Evolutionary conservation across 805 yeast species (phyloP).

Genomic region (Hanseniaspora thailandica): DNA sequence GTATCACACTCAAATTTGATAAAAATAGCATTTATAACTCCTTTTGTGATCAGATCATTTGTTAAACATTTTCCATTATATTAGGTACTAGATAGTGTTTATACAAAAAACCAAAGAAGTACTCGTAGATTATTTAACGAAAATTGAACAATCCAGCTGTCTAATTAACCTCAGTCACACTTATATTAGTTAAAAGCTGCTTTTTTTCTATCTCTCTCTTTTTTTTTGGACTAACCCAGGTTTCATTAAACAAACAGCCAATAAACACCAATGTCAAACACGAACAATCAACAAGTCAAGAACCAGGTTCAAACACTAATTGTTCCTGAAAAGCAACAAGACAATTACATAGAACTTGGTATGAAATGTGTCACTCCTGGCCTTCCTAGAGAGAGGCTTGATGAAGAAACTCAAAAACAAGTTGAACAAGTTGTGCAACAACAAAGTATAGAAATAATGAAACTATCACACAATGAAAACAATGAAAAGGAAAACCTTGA

Average conservation of each 20-base stretch:
- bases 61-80: too few relatives aligned
- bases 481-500: not conserved
- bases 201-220: not conserved
- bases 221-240: too few relatives aligned
- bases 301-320: constrained; percentile 3
- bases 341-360: constrained; percentile 3
- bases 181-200: not conserved
- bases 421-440: constrained; percentile 8
- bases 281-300: not conserved
- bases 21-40: too few relatives aligned
- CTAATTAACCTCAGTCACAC: too few relatives aligned
- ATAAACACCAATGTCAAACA: not conserved
- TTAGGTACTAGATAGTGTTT: too few relatives aligned
- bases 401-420: not conserved
- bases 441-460: constrained; percentile 2
- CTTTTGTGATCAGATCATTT: too few relatives aligned
- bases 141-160: too few relatives aligned
- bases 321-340: not conserved
- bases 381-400: constrained; percentile 4
- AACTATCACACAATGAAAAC: not conserved
- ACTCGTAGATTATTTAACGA: too few relatives aligned
- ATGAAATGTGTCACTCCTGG: constrained; percentile 15
- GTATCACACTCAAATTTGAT: too few relatives aligned
- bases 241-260: not conserved
- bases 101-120: too few relatives aligned